A percentile compares a stretch with the other conserved stretches of the same genome.
Evolutionary conservation across 2,329 filamentous ascomycete genomes (phyloP).

Genomic region (Talaromyces sp.): DNA sequence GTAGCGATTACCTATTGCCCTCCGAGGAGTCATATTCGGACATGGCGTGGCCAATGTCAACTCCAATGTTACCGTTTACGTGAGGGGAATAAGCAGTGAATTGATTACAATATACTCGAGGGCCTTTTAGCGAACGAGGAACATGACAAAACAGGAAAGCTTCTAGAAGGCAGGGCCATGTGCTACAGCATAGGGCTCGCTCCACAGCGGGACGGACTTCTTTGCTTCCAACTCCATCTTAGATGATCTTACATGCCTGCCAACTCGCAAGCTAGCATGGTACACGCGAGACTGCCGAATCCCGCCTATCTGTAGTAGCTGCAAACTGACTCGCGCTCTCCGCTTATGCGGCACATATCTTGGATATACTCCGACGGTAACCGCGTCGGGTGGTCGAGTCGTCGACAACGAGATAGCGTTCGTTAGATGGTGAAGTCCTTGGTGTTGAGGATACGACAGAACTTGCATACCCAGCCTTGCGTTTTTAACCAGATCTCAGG

Average conservation of each 20-base stretch:
- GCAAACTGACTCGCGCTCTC: not conserved
- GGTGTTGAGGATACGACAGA: not conserved
- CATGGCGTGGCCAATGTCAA: slow-evolving; percentile 14
- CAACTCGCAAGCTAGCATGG: not conserved
- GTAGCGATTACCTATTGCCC: slow-evolving; percentile 23
- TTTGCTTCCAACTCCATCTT: not conserved
- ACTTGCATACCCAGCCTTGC: not conserved
- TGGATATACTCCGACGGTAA: not conserved
- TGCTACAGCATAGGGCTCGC: not conserved
- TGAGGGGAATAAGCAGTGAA: not conserved
- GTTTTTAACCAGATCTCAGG: not conserved
- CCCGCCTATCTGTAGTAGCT: not conserved
- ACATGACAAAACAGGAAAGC: not conserved
- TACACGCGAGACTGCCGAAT: not conserved
- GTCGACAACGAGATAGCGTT: not conserved
- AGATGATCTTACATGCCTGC: not conserved
- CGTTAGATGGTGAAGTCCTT: not conserved
- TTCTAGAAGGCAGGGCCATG: not conserved
- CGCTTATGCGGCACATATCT: not conserved
- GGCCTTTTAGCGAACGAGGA: too few species aligned
- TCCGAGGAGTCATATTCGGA: slow-evolving; percentile 21
- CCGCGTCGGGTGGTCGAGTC: not conserved
- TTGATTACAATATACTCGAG: too few species aligned
- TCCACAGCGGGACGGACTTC: not conserved
- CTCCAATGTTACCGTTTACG: not conserved